phyloP scores from a whole-genome alignment of 306 rosid species.

The Corylus heterophylla region DNA sequence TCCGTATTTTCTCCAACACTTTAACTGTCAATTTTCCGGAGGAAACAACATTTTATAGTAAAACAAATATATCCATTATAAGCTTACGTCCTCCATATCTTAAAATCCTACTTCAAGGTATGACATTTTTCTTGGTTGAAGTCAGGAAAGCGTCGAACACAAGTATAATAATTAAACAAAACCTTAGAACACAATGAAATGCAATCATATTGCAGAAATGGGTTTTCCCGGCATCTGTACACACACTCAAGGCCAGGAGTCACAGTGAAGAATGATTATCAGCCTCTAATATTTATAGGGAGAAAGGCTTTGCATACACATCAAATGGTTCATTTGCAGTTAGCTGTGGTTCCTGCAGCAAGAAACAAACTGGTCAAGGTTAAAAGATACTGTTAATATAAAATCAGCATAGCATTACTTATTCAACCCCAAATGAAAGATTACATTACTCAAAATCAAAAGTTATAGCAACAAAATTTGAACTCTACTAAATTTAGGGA shows the following conservation, averaged over 20 bases:
- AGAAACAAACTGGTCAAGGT: neutral
- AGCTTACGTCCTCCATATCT: no score
- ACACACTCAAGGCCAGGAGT: slow-evolving; percentile 1
- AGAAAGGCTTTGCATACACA: slow-evolving; percentile 41
- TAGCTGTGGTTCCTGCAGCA: slow-evolving; percentile 44
- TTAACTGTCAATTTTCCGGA: no score
- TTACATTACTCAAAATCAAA: neutral
- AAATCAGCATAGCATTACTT: no score
- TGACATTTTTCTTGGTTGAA: no score
- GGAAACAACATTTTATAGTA: no score
- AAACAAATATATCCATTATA: no score
- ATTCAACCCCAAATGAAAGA: neutral
- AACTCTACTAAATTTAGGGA: neutral
- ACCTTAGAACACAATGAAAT: neutral
- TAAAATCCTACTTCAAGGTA: no score
- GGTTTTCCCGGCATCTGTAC: slow-evolving; percentile 5
- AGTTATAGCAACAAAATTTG: neutral
- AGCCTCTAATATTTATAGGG: slow-evolving; percentile 13
- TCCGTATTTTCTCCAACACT: no score
- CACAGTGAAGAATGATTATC: neutral
- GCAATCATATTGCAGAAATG: neutral
- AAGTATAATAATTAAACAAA: neutral
- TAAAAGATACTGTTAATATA: neutral
- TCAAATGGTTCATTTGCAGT: slow-evolving; percentile 39
- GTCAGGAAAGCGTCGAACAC: neutral